These are phyloP conservation scores for Chaetomium globosum DNA, from an alignment of 2,329 filamentous ascomycete genomes.

Conservation along the genomic window DNA sequence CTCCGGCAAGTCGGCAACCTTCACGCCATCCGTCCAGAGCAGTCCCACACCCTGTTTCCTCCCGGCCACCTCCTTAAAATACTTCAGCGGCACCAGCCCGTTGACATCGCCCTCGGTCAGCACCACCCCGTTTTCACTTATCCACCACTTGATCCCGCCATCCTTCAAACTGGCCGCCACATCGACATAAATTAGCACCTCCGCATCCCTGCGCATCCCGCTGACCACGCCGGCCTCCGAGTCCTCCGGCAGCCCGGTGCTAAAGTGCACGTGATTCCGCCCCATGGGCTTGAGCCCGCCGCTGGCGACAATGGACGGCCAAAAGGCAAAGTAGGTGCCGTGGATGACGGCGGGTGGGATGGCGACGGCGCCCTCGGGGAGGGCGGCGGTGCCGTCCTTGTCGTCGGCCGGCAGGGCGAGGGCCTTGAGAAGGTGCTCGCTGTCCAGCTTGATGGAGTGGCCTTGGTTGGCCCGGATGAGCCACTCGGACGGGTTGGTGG, in stretches of 20 bases:
- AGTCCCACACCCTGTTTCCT: conserved; percentile 62
- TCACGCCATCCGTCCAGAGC: conserved; percentile 70
- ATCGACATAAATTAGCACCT: conserved; percentile 78
- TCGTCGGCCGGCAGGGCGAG: conserved; percentile 62
- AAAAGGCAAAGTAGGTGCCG: conserved; percentile 84
- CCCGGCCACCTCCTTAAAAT: conserved; percentile 72
- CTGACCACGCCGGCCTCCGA: conserved; percentile 61
- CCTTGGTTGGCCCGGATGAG: conserved; percentile 95
- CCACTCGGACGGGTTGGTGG: conserved; percentile 64
- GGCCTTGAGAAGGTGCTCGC: conserved; percentile 69
- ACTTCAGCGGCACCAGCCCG: conserved; percentile 65
- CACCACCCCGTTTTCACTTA: conserved; percentile 76
- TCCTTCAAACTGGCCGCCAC: conserved; percentile 66
- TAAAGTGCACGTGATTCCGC: conserved; percentile 88
- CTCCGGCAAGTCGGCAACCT: conserved; percentile 67
- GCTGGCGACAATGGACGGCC: conserved; percentile 70
- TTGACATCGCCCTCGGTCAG: conserved; percentile 61
- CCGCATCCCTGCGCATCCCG: conserved; percentile 77
- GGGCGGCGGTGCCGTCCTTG: conserved; percentile 2
- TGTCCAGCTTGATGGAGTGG: conserved; percentile 77
- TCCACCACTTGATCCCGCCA: conserved; percentile 69
- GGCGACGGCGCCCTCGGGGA: conserved; percentile 27
- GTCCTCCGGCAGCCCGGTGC: conserved; percentile 65
- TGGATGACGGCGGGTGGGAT: conserved; percentile 74
- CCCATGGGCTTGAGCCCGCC: conserved; percentile 82